Evolutionary conservation across 345 rosid genomes (phyloP).

Genomic region (Citrus sp.): DNA sequence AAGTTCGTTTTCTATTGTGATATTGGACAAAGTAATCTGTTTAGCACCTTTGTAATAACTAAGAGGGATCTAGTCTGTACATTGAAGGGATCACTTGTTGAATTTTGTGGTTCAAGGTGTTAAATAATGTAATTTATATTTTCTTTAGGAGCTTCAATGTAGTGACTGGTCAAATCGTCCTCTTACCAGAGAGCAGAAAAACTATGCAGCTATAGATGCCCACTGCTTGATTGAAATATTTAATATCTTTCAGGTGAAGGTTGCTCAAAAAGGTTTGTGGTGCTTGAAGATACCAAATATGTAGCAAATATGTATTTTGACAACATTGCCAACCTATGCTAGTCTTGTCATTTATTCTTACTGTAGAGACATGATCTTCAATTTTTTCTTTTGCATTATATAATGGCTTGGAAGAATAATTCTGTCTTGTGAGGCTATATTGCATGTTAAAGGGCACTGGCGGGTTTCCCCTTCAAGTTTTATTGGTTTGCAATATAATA

Average conservation of each 20-base stretch:
- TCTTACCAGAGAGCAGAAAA: conserved; percentile 87
- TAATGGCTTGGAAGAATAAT: neutral
- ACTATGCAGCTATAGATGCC: conserved; percentile 85
- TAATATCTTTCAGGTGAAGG: conserved; percentile 43
- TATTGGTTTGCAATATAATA: neutral
- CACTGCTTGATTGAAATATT: conserved; percentile 82
- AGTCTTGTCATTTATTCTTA: neutral
- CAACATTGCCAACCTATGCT: neutral
- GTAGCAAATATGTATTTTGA: neutral
- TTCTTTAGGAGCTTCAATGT: conserved; percentile 92
- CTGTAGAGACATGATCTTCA: neutral
- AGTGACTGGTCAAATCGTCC: conserved; percentile 98
- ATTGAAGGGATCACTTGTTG: neutral
- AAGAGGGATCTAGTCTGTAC: neutral
- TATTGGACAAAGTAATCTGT: neutral
- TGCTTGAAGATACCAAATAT: conserved; percentile 6
- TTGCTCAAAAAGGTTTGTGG: conserved; percentile 52
- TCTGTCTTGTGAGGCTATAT: neutral
- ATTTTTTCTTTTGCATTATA: neutral
- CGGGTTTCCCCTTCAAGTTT: neutral
- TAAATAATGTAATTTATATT: conserved; percentile 24
- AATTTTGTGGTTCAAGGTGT: conserved; percentile 23
- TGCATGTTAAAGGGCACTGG: neutral
- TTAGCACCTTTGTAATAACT: neutral
- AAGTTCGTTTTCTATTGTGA: neutral